Evolutionary conservation across 257 asterid species (phyloP).

Genomic region (Solanum dulcamara): DNA sequence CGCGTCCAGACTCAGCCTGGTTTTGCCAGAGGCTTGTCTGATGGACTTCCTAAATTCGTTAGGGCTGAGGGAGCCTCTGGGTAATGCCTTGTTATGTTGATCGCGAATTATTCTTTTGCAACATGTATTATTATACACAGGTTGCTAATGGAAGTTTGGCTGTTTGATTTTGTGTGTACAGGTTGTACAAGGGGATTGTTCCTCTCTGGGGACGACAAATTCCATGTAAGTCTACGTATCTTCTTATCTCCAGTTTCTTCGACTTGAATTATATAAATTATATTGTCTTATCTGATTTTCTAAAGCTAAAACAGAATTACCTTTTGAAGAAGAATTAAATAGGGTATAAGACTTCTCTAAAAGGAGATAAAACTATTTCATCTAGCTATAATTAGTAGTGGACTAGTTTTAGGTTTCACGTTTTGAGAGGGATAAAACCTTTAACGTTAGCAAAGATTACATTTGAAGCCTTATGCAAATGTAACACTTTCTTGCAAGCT

Average conservation of each 20-base stretch:
- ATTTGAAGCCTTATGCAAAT: background rate
- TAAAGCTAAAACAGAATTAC: background rate
- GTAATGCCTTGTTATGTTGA: conserved; percentile 10
- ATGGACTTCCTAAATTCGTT: conserved; percentile 52
- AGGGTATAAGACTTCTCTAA: too few relatives aligned
- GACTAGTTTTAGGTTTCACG: background rate
- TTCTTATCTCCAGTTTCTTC: background rate
- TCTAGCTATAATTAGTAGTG: background rate
- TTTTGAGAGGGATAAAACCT: background rate
- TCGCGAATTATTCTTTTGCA: background rate
- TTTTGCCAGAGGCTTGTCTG: conserved; percentile 60
- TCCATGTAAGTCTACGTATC: conserved; percentile 37
- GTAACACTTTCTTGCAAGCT: background rate
- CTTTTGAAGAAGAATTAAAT: background rate
- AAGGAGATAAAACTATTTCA: too few relatives aligned
- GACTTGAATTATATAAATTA: too few relatives aligned
- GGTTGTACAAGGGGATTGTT: conserved; percentile 55
- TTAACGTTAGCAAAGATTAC: background rate
- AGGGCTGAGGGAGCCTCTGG: conserved; percentile 50
- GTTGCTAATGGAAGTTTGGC: background rate
- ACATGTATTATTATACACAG: background rate
- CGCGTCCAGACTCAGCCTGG: conserved; percentile 70
- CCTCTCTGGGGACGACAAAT: conserved; percentile 80
- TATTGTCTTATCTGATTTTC: too few relatives aligned
- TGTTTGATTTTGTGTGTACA: conserved; percentile 7